Conservation (phyloP, 257 asterid genomes). For the Solanum tacnaense region DNA sequence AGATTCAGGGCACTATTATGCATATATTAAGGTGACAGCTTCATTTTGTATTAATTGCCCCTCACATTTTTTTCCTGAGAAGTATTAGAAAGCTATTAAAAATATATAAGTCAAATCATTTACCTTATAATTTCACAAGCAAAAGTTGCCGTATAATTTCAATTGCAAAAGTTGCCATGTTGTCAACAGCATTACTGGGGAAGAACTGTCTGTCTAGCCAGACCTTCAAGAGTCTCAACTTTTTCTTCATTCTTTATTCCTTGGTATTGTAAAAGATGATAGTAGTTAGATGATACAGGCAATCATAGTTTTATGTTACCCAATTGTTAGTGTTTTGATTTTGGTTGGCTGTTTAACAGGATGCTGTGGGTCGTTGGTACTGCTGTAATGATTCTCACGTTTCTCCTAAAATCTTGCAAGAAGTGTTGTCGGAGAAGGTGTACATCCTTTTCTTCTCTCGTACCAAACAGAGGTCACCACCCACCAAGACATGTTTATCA, state of each 20-base stretch:
- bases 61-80: background rate
- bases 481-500: constrained; percentile 27
- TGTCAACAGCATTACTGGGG: background rate
- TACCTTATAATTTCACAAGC: background rate
- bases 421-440: constrained; percentile 88
- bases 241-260: background rate
- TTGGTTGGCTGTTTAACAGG: constrained; percentile 34
- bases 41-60: background rate
- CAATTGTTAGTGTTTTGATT: constrained; percentile 1
- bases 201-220: background rate
- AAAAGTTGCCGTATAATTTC: background rate
- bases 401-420: constrained; percentile 57
- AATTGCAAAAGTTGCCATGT: background rate
- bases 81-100: background rate
- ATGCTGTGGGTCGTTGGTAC: constrained; percentile 84
- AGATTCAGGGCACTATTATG: constrained; percentile 97
- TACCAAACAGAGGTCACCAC: constrained; percentile 64
- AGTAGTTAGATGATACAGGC: background rate
- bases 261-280: background rate
- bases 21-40: constrained; percentile 75
- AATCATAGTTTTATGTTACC: background rate
- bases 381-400: constrained; percentile 92
- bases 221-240: background rate
- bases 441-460: constrained; percentile 91
- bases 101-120: background rate